Evolutionary conservation across 345 rosid species (phyloP).

Genomic region (Camelina hispida): DNA sequence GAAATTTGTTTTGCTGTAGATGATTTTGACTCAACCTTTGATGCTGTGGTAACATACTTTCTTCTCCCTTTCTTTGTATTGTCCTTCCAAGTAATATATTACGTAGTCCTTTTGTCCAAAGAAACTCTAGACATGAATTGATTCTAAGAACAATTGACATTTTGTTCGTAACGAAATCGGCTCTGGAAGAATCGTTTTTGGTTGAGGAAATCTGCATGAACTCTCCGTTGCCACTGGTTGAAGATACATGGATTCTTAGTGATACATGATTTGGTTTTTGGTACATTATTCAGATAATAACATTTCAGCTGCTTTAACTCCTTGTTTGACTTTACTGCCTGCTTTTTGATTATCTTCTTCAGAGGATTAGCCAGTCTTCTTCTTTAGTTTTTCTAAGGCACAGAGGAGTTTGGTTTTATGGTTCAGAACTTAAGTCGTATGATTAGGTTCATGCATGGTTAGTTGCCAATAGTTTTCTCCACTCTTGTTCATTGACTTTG

Average conservation of each 20-base stretch:
- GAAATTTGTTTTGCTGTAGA: slow-evolving; percentile 96
- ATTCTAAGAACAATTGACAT: slow-evolving; percentile 7
- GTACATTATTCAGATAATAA: background rate
- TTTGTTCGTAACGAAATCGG: background rate
- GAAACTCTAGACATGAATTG: slow-evolving; percentile 9
- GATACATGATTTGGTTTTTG: background rate
- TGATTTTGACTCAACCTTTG: slow-evolving; percentile 97
- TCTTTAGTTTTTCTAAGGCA: slow-evolving; percentile 16
- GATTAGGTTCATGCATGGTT: background rate
- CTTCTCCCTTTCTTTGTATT: slow-evolving; percentile 14
- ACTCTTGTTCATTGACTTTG: slow-evolving; percentile 29
- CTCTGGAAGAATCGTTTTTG: slow-evolving; percentile 6
- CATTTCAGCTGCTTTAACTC: slow-evolving; percentile 11
- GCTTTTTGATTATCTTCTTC: background rate
- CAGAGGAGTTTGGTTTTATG: slow-evolving; percentile 10
- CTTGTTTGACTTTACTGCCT: background rate
- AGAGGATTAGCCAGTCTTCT: slow-evolving; percentile 15
- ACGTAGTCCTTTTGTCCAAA: slow-evolving; percentile 2
- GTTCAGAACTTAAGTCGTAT: slow-evolving; percentile 16
- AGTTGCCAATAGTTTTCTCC: background rate
- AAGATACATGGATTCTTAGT: slow-evolving; percentile 12
- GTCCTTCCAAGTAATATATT: slow-evolving; percentile 1
- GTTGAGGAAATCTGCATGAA: slow-evolving; percentile 14
- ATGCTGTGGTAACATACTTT: slow-evolving; percentile 77
- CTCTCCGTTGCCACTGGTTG: background rate